A percentile compares a stretch with the other conserved stretches of the same genome.
These are phyloP conservation scores for Ligustrum vulgare DNA, from an alignment of 257 asterid species.

Conservation along the genomic window DNA sequence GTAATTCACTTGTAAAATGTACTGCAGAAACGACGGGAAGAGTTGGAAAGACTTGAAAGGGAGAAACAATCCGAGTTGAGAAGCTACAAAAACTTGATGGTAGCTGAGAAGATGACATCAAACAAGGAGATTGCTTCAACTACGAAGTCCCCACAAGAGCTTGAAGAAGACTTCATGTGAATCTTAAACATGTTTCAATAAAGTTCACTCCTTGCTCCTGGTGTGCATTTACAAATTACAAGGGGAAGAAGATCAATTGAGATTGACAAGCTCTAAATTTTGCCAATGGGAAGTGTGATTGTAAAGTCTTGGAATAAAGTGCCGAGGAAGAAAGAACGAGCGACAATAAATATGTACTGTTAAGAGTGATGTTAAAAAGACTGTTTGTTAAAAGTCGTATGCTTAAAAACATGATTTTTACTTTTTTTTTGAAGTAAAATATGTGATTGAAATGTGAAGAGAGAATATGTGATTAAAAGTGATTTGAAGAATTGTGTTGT, in stretches of 20 bases:
- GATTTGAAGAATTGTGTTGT: no score
- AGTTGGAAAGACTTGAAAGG: conserved; percentile 77
- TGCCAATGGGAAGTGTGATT: no score
- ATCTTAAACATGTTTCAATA: conserved; percentile 18
- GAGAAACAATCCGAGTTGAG: conserved; percentile 84
- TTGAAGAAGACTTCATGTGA: conserved; percentile 98
- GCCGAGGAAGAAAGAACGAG: not conserved
- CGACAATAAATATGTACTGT: no score
- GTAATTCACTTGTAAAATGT: not conserved
- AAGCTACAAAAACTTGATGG: conserved; percentile 97
- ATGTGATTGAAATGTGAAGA: no score
- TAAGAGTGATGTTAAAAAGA: no score
- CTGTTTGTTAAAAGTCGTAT: no score
- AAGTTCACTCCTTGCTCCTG: not conserved
- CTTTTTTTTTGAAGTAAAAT: no score
- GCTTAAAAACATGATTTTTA: no score
- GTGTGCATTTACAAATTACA: no score
- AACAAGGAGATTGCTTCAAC: conserved; percentile 87
- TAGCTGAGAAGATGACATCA: conserved; percentile 95
- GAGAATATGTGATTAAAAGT: no score
- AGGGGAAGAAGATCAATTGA: not conserved
- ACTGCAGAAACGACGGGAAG: conserved; percentile 82
- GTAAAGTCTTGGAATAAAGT: no score
- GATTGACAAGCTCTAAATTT: not conserved
- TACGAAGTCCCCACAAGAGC: conserved; percentile 83